Percentiles rank a stretch among this genome's conserved stretches.
Evolutionary conservation across 2,329 filamentous ascomycete genomes (phyloP).

Genomic region (Coniochaeta sp.): DNA sequence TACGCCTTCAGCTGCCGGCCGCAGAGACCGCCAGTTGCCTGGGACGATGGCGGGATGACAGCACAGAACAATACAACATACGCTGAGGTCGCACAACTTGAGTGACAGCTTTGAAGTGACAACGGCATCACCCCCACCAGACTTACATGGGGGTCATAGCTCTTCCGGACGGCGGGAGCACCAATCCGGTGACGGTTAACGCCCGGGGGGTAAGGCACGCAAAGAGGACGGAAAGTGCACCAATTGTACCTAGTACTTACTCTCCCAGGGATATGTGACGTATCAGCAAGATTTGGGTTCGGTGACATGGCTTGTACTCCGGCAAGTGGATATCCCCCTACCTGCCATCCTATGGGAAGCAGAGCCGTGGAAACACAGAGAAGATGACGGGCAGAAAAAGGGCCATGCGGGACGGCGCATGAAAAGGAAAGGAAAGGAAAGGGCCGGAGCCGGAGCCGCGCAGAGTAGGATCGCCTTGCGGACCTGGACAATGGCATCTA

Average conservation of each 20-base stretch:
- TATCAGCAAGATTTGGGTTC: background rate
- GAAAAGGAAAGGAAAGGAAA: background rate
- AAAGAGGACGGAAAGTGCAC: too few species aligned
- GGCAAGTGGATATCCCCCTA: background rate
- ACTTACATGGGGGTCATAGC: background rate
- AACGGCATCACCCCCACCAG: too few species aligned
- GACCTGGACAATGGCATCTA: too few species aligned
- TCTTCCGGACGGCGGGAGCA: background rate
- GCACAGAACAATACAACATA: background rate
- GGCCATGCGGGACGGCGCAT: background rate
- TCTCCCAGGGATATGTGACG: background rate
- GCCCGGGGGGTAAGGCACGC: background rate
- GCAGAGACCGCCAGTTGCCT: too few species aligned
- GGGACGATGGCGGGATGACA: too few species aligned
- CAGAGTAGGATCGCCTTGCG: background rate
- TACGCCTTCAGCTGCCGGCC: too few species aligned
- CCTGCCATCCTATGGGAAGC: background rate
- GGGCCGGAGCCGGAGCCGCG: background rate
- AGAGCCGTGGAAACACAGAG: background rate
- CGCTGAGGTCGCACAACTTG: background rate
- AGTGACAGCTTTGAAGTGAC: too few species aligned
- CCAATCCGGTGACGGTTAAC: background rate
- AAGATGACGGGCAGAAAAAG: background rate
- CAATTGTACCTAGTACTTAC: background rate
- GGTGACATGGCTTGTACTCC: background rate